Conservation (phyloP, 345 rosid genomes). For the Eucalyptus polyanthemos region DNA sequence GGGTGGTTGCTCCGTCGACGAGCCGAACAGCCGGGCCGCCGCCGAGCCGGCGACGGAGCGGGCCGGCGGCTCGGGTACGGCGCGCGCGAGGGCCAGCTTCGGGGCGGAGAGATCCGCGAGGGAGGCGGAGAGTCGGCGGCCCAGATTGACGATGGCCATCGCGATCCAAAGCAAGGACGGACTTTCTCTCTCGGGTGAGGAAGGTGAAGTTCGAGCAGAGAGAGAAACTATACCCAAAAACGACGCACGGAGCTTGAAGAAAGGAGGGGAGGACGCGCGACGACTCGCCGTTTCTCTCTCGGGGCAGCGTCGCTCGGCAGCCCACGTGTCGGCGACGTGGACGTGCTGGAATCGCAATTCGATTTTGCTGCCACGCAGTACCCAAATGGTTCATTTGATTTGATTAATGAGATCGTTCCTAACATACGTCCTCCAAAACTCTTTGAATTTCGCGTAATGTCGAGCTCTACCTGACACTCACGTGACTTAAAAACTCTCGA, state of each 20-base stretch:
- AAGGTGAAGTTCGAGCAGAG: neutral
- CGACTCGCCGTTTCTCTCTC: neutral
- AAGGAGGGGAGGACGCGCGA: neutral
- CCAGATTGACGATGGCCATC: slow-evolving; percentile 26
- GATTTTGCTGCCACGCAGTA: neutral
- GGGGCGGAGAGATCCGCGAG: neutral
- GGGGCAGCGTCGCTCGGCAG: neutral
- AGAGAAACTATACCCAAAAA: neutral
- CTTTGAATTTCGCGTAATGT: neutral
- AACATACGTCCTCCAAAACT: accelerated
- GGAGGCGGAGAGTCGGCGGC: slow-evolving; percentile 14
- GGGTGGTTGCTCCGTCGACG: neutral
- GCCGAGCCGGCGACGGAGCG: neutral
- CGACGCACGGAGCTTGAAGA: neutral
- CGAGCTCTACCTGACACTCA: neutral
- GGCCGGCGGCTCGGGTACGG: neutral
- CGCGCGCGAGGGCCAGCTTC: neutral
- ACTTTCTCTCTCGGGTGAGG: neutral
- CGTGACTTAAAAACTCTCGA: neutral
- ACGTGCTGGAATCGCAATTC: neutral
- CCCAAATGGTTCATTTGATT: neutral
- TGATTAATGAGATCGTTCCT: neutral
- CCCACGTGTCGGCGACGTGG: neutral
- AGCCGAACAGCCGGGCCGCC: neutral
- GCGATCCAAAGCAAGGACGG: neutral